These are phyloP conservation scores for Dactylonectria macrodidyma DNA, from an alignment of 2,329 filamentous ascomycete species.

Conservation along the genomic window DNA sequence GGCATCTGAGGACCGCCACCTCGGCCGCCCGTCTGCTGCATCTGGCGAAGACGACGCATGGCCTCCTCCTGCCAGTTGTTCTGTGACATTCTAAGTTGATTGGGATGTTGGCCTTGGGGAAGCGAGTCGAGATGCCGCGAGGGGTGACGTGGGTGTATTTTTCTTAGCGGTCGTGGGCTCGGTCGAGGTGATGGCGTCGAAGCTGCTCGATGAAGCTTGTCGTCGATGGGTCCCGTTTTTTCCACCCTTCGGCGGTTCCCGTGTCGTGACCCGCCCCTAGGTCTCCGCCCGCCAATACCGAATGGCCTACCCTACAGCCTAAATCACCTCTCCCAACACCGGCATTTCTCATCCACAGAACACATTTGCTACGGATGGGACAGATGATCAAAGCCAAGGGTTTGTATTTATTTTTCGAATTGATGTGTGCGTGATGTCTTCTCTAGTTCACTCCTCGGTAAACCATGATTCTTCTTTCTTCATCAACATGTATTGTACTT, in stretches of 20 bases:
- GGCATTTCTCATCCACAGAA: not conserved
- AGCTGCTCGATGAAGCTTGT: conserved; percentile 49
- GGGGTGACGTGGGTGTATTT: not conserved
- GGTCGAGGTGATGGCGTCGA: conserved; percentile 45
- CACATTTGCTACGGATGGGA: not conserved
- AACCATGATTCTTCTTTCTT: not conserved
- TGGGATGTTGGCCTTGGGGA: conserved; percentile 7
- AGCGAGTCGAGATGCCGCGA: conserved; percentile 34
- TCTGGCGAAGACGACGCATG: conserved; percentile 65
- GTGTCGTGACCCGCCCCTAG: conserved; percentile 17
- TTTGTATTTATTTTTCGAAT: no score
- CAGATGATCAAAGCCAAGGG: not conserved
- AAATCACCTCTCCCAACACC: not conserved
- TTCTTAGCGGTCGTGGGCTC: conserved; percentile 24
- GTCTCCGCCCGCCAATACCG: conserved; percentile 3
- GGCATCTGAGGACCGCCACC: conserved; percentile 60
- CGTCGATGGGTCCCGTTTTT: conserved; percentile 46
- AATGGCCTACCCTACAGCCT: conserved; percentile 6
- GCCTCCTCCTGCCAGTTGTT: conserved; percentile 66
- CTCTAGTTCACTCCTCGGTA: no score
- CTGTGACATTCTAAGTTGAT: conserved; percentile 49
- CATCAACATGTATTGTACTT: not conserved
- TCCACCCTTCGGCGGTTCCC: conserved; percentile 42
- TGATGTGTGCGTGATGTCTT: no score
- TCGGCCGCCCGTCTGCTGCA: conserved; percentile 61